Evolutionary conservation across 2,329 filamentous ascomycete genomes (phyloP), one percentile per base, ranked within the genome.

Genomic region (Microascus cirrosus): DNA sequence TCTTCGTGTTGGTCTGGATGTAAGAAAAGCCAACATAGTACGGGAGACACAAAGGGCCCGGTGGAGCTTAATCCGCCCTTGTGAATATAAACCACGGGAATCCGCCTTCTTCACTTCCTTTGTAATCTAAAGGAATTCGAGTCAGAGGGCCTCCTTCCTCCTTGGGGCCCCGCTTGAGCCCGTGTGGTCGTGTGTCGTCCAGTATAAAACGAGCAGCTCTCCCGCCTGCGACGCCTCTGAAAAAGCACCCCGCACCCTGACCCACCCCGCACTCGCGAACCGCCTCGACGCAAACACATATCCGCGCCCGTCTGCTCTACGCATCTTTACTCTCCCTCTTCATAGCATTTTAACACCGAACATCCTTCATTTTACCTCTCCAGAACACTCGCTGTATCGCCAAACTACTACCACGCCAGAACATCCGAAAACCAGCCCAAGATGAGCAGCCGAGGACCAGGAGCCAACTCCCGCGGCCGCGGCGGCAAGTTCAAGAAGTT

Each of bases 401-500:
- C 39, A 45, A 18, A 15, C 36, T 18, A 15, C 39, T 18, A n/a
- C 39, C 39, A n/a, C 15, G 1, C 15, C 13, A 45, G 15, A 15
- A n/a, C 13, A 18, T 18, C 39, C 39, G 18, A 3, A 45, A n/a
- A 18, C 8, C 39, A n/a, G 45, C n/a, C 20, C 45, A 50, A 22
- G 3, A 50, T 50, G 45, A 50, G 45, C 22, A n/a, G 45, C 20
- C 25, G 34, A 36, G 35, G 28, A 50, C 56, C 56, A 18, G 56
- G 56, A 20, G 36, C 56, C 32, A 58, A 58, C 70, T 79, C 86
- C 63, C 82, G 90, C 70, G 91, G 90, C 65, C 88, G 92, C 69
- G 91, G 88, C 67, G 90, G 92, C 74, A 97, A 97, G 76, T 96
- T 93, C 73, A 89, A 85, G 77, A 97, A 96, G 78, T 90, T 87